A percentile compares a stretch with the other conserved stretches of the same genome.
These are phyloP conservation scores for Beauveria sp. DNA, from an alignment of 2,329 filamentous ascomycete species.

Conservation along the genomic window DNA sequence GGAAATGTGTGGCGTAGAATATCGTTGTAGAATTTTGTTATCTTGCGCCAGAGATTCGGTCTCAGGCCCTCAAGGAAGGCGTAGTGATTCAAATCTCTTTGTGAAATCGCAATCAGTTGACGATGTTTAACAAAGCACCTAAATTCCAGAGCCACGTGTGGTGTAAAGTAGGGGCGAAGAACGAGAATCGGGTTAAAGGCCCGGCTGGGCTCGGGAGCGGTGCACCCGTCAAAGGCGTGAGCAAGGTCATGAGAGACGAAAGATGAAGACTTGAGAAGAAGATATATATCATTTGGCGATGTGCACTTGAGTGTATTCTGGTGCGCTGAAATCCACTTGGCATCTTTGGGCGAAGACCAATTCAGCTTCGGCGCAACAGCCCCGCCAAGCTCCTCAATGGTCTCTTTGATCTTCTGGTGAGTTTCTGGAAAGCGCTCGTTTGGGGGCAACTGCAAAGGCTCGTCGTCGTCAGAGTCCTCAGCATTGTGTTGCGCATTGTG, in stretches of 20 bases:
- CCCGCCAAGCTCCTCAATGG: constrained; percentile 75
- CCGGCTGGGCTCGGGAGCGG: constrained; percentile 29
- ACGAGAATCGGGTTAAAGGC: constrained; percentile 71
- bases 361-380: constrained; percentile 89
- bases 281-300: constrained; percentile 82
- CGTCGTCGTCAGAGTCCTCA: constrained; percentile 46
- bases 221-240: constrained; percentile 76
- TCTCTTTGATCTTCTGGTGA: constrained; percentile 68
- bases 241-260: constrained; percentile 93
- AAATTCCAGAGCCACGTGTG: constrained; percentile 90
- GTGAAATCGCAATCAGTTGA: constrained; percentile 72
- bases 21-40: constrained; percentile 69
- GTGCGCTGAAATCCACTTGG: constrained; percentile 79
- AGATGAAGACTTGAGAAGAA: constrained; percentile 88
- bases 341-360: constrained; percentile 96
- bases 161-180: constrained; percentile 77
- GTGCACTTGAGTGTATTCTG: constrained; percentile 88
- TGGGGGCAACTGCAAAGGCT: constrained; percentile 33
- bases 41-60: constrained; percentile 57
- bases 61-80: constrained; percentile 64
- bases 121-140: constrained; percentile 87
- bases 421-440: constrained; percentile 59
- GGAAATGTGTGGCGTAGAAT: constrained; percentile 71
- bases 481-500: constrained; percentile 32
- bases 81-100: constrained; percentile 87